phyloP scores from a whole-genome alignment of 1,284 basidiomycete species.

The Microbotryomycetes sp. region DNA sequence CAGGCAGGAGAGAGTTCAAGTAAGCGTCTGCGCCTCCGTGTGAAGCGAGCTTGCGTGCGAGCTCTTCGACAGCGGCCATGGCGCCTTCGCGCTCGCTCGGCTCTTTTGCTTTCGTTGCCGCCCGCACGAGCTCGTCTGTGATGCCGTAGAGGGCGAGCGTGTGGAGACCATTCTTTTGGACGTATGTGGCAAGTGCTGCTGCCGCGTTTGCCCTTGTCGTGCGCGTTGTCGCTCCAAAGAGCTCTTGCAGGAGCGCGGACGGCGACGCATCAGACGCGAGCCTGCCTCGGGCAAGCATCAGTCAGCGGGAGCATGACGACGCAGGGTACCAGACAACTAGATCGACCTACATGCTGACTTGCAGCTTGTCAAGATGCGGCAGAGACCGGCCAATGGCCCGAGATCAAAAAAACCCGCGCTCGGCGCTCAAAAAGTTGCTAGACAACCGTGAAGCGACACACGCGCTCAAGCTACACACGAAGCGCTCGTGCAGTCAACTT shows the following conservation, averaged over 20 bases:
- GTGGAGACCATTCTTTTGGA: conserved; percentile 40
- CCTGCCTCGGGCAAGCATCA: conserved; percentile 6
- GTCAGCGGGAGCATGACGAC: no score
- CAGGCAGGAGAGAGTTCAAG: conserved; percentile 67
- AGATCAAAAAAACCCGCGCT: no score
- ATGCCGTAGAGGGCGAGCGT: conserved; percentile 40
- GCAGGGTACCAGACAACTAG: no score
- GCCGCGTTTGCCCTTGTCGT: conserved; percentile 37
- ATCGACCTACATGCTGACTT: no score
- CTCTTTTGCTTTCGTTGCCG: conserved; percentile 80
- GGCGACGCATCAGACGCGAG: conserved; percentile 13
- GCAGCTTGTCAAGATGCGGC: no score
- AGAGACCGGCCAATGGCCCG: no score
- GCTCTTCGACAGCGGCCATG: conserved; percentile 49
- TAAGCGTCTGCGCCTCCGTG: conserved; percentile 71
- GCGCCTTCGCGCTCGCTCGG: conserved; percentile 75
- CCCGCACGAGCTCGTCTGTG: conserved; percentile 45
- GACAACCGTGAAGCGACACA: no score
- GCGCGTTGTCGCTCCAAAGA: conserved; percentile 32
- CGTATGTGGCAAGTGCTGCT: conserved; percentile 40
- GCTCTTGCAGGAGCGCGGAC: conserved; percentile 36
- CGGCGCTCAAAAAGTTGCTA: no score
- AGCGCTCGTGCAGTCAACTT: no score
- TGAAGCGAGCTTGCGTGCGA: conserved; percentile 53
- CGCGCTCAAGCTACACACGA: no score